Evolutionary conservation across 2,329 filamentous ascomycete species (phyloP).

Genomic region (Fusarium sp.): DNA sequence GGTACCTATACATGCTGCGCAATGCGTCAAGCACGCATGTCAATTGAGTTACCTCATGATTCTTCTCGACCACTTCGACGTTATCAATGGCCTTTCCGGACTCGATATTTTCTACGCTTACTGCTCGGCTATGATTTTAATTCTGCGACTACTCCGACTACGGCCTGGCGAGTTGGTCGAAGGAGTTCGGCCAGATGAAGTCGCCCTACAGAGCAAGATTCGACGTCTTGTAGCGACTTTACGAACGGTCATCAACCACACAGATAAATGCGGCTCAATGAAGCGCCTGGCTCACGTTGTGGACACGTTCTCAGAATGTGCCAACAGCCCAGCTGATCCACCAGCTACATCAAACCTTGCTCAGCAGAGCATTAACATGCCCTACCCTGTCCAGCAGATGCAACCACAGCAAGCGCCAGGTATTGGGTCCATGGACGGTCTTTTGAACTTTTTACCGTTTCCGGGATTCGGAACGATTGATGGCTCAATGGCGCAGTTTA

Average conservation of each 20-base stretch:
- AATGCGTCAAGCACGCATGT: slow-evolving; percentile 47
- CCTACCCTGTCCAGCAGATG: slow-evolving; percentile 11
- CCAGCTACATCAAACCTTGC: not conserved
- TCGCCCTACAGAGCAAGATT: slow-evolving; percentile 18
- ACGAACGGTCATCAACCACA: slow-evolving; percentile 36
- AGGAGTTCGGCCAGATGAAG: slow-evolving; percentile 5
- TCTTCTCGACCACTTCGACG: slow-evolving; percentile 49
- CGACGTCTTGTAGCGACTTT: slow-evolving; percentile 21
- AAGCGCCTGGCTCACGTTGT: slow-evolving; percentile 46
- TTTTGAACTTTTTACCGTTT: slow-evolving; percentile 29
- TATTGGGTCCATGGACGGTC: slow-evolving; percentile 31
- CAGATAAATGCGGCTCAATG: slow-evolving; percentile 49
- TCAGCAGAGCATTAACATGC: not conserved
- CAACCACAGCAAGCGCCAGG: slow-evolving; percentile 2
- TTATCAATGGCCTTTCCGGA: slow-evolving; percentile 51
- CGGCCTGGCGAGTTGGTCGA: not conserved
- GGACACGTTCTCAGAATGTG: slow-evolving; percentile 45
- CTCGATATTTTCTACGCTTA: slow-evolving; percentile 53
- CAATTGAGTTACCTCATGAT: slow-evolving; percentile 49
- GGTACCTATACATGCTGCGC: slow-evolving; percentile 7
- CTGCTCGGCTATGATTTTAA: slow-evolving; percentile 49
- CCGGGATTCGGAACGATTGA: slow-evolving; percentile 13
- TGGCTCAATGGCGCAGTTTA: slow-evolving; percentile 27
- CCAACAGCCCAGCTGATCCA: slow-evolving; percentile 24
- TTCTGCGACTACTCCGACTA: slow-evolving; percentile 26